These are phyloP conservation scores for Bullera alba DNA, from an alignment of 768 basidiomycete species.

Conservation along the genomic window DNA sequence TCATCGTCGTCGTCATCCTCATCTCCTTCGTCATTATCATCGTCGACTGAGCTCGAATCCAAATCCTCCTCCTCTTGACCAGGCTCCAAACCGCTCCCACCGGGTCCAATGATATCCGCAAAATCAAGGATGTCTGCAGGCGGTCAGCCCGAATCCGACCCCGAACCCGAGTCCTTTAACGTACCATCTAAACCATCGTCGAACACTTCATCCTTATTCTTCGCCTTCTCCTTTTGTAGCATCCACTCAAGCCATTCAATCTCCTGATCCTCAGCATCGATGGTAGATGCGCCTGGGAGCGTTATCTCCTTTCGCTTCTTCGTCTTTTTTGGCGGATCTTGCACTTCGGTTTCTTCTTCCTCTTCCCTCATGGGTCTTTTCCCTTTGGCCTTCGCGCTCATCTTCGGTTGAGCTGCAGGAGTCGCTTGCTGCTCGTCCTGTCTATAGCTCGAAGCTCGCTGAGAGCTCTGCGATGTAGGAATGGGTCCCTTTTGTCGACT, in stretches of 20 bases:
- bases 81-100: slow-evolving; percentile 20
- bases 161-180: slow-evolving; percentile 9
- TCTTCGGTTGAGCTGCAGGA: background rate
- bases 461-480: too few relatives aligned
- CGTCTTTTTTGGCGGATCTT: slow-evolving; percentile 13
- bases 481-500: slow-evolving; percentile 12
- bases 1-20: slow-evolving; percentile 26
- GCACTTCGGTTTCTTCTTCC: background rate
- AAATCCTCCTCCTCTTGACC: slow-evolving; percentile 35
- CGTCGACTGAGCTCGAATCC: slow-evolving; percentile 13
- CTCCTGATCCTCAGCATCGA: slow-evolving; percentile 67
- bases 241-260: slow-evolving; percentile 76
- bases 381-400: background rate
- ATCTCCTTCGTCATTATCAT: slow-evolving; percentile 14
- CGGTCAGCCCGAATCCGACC: slow-evolving; percentile 23
- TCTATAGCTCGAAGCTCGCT: too few relatives aligned
- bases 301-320: slow-evolving; percentile 25
- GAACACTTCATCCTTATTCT: slow-evolving; percentile 42
- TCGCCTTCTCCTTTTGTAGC: slow-evolving; percentile 53
- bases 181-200: slow-evolving; percentile 81
- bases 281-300: slow-evolving; percentile 8
- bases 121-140: slow-evolving; percentile 36
- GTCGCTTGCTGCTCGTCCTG: background rate
- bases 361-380: background rate
- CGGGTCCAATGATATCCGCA: slow-evolving; percentile 39